These are phyloP conservation scores for Oenanthe javanica DNA, from an alignment of 140 eudicot species.

Conservation along the genomic window DNA sequence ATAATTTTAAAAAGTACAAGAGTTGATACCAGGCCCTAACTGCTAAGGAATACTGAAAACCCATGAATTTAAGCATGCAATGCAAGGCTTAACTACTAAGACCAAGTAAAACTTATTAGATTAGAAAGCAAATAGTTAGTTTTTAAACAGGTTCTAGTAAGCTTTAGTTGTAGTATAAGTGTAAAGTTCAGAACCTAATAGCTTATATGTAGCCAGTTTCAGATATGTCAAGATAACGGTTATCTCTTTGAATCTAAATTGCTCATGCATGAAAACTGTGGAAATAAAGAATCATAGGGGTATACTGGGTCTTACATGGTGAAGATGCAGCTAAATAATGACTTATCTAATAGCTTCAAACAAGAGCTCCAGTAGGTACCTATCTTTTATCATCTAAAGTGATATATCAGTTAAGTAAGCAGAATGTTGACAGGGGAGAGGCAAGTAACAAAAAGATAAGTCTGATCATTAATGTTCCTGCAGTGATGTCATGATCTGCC, in stretches of 20 bases:
- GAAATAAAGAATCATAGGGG: not conserved
- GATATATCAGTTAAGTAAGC: not conserved
- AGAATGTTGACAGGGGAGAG: not conserved
- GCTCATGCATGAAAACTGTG: not conserved
- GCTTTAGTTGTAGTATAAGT: not conserved
- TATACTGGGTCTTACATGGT: not conserved
- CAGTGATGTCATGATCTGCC: not conserved
- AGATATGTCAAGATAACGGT: not conserved
- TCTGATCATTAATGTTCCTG: not conserved
- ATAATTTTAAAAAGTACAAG: not conserved
- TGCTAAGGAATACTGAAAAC: too few species aligned
- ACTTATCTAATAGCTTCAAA: not conserved
- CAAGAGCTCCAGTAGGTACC: not conserved
- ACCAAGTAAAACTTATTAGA: not conserved
- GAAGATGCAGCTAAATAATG: not conserved
- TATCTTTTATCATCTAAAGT: not conserved
- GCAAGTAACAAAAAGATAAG: not conserved
- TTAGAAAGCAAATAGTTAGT: not conserved
- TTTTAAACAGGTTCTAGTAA: not conserved
- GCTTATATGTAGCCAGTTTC: not conserved
- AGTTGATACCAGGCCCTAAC: too few species aligned
- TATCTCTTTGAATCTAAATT: not conserved
- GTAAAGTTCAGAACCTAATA: not conserved
- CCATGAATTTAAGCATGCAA: not conserved
- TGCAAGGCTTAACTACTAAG: not conserved